Percentiles rank a stretch among this genome's conserved stretches.
Evolutionary conservation across 1,284 basidiomycete genomes (phyloP).

Genomic region (Fomitiporia mediterranea): DNA sequence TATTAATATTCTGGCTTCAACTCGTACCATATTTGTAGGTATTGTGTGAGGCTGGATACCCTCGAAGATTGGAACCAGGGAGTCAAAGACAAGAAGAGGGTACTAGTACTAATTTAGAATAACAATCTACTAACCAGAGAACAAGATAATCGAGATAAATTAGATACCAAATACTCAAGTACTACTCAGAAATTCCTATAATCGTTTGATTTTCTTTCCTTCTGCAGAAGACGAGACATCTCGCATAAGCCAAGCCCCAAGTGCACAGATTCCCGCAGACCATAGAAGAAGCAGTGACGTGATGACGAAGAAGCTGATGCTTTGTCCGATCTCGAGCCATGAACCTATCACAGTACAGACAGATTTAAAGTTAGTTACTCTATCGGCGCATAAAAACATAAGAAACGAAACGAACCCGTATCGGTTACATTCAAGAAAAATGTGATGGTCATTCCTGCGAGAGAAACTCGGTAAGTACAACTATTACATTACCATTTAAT

Average conservation of each 20-base stretch:
- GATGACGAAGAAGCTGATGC: slow-evolving; percentile 86
- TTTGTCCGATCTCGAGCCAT: slow-evolving; percentile 89
- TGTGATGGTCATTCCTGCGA: slow-evolving; percentile 66
- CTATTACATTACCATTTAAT: no score
- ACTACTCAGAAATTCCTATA: no score
- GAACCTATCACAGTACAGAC: slow-evolving; percentile 42
- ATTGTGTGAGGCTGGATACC: no score
- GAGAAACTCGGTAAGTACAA: slow-evolving; percentile 17
- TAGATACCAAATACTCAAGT: no score
- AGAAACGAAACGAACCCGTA: slow-evolving; percentile 43
- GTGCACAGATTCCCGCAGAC: slow-evolving; percentile 69
- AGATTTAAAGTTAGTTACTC: neutral
- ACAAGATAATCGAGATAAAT: no score
- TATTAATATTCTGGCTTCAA: no score
- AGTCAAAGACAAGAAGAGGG: no score
- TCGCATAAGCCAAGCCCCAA: slow-evolving; percentile 62
- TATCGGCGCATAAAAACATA: neutral
- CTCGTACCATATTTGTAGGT: no score
- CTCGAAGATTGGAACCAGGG: no score
- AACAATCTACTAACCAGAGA: no score
- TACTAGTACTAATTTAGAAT: no score
- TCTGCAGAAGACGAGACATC: neutral
- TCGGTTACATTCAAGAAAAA: slow-evolving; percentile 86
- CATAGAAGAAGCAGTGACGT: slow-evolving; percentile 76
- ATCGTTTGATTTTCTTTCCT: neutral